Evolutionary conservation across 305 asterid species (phyloP), one percentile per base, ranked within the genome.

Genomic region (Petunia hybrid): DNA sequence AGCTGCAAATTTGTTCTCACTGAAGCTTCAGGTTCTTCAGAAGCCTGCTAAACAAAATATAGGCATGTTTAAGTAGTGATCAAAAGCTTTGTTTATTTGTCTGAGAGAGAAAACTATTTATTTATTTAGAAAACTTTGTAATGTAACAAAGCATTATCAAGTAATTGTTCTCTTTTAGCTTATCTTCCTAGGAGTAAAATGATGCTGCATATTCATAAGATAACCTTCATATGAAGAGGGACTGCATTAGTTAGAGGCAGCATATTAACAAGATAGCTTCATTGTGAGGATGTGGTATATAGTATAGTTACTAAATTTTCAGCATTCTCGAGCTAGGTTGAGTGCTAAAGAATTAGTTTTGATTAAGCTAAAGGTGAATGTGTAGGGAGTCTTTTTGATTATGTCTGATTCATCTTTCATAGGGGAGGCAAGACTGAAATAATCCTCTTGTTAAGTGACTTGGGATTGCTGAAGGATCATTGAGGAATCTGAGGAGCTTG

Each of bases 1-100:
- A 61, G 45, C 62, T 2, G 62, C 62, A 35, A 73, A 51, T 36
- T 73, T 73, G 36, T 51, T 73, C 74, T 83, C 85, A 82, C 73
- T 85, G 86, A 80, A 86, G 69, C 86, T 82, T 87, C 38, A 87
- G 84, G 82, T 89, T 90, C 94, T 82, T 90, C 87, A 86, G 55
- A 82, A 85, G 83, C 90, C 94, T 90, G 90, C 83, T 57, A 40
- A 70, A 53, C 61, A 31, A 22, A 43, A 82, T 53, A 69, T 8
- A 69, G 10, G 9, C 46, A 48, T 8, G 61, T 65, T 8, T n/a
- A 60, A 35, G 40, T 55, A 31, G 36, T 61, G 43, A 38, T 61
- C 6, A 13, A 78, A 10, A 60, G 12, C 80, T 43, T 59, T 59
- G 6, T 14, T 14, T 77, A 39, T 42, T 77, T 41, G 39, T 57